These are phyloP conservation scores for Xylogone sp. DNA, from an alignment of 2,329 filamentous ascomycete genomes.

Conservation along the genomic window DNA sequence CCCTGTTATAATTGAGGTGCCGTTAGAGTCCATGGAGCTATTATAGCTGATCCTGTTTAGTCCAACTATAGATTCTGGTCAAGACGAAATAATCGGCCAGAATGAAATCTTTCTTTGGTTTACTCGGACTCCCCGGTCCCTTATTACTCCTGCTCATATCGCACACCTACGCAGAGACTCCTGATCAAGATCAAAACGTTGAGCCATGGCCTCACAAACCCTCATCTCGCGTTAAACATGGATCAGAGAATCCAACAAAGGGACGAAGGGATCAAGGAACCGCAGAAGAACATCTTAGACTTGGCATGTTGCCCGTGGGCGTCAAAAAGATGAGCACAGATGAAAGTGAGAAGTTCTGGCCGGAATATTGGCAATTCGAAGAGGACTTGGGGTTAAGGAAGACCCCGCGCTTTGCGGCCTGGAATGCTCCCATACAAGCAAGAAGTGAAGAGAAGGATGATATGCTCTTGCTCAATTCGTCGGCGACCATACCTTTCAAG, in stretches of 20 bases:
- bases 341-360: constrained; percentile 69
- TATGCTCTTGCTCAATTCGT: constrained; percentile 16
- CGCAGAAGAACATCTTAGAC: constrained; percentile 33
- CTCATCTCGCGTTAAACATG: constrained; percentile 40
- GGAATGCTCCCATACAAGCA: constrained; percentile 1
- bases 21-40: neutral
- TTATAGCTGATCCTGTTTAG: neutral
- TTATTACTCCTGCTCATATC: constrained; percentile 42
- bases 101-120: constrained; percentile 36
- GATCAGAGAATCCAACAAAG: constrained; percentile 40
- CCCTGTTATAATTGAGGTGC: neutral
- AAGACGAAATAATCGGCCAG: neutral
- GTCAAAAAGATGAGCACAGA: constrained; percentile 71
- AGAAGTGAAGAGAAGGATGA: constrained; percentile 19
- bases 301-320: constrained; percentile 48
- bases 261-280: constrained; percentile 35
- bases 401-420: neutral
- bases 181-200: constrained; percentile 14
- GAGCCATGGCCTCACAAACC: constrained; percentile 42
- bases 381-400: constrained; percentile 10
- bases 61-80: neutral
- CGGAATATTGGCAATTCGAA: constrained; percentile 52
- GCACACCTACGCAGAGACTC: constrained; percentile 30
- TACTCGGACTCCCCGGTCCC: constrained; percentile 38
- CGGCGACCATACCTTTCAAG: constrained; percentile 32